Conservation (phyloP, 2,329 filamentous ascomycete genomes). For the Cytospora piceicola region DNA sequence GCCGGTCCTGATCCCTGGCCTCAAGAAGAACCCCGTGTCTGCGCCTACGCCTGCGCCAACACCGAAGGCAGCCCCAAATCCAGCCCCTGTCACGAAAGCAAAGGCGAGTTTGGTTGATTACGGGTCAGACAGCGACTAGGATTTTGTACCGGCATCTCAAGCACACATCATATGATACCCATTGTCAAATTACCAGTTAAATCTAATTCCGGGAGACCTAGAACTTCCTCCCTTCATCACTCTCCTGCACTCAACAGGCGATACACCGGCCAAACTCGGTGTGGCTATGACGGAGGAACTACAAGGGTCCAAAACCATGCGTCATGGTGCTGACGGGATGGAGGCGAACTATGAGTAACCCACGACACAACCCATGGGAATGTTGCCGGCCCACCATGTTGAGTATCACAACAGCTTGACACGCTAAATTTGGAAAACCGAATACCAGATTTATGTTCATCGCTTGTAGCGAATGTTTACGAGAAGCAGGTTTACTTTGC, state of each 20-base stretch:
- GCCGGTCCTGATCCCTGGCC: slow-evolving; percentile 72
- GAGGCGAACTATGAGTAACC: too few relatives aligned
- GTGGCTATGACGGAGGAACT: background rate
- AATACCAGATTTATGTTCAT: too few relatives aligned
- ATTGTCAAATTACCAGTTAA: background rate
- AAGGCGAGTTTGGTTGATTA: slow-evolving; percentile 23
- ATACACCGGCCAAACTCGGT: background rate
- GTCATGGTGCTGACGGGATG: too few relatives aligned
- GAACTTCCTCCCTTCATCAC: background rate
- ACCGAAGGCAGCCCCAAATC: background rate
- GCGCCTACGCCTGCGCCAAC: background rate
- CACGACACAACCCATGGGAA: too few relatives aligned
- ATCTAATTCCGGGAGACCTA: background rate
- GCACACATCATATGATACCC: slow-evolving; percentile 21
- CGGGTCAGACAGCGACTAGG: slow-evolving; percentile 21
- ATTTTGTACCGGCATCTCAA: slow-evolving; percentile 10
- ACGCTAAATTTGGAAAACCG: too few relatives aligned
- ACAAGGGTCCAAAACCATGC: background rate
- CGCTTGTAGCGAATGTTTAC: too few relatives aligned
- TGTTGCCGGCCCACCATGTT: too few relatives aligned
- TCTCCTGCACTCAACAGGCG: background rate
- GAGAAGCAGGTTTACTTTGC: too few relatives aligned
- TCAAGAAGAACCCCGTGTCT: slow-evolving; percentile 74
- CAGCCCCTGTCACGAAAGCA: slow-evolving; percentile 10
- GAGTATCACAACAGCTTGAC: too few relatives aligned